Evolutionary conservation across 2,329 filamentous ascomycete genomes (phyloP), one percentile per base, ranked within the genome.

Genomic region (Ophiocordyceps australis): DNA sequence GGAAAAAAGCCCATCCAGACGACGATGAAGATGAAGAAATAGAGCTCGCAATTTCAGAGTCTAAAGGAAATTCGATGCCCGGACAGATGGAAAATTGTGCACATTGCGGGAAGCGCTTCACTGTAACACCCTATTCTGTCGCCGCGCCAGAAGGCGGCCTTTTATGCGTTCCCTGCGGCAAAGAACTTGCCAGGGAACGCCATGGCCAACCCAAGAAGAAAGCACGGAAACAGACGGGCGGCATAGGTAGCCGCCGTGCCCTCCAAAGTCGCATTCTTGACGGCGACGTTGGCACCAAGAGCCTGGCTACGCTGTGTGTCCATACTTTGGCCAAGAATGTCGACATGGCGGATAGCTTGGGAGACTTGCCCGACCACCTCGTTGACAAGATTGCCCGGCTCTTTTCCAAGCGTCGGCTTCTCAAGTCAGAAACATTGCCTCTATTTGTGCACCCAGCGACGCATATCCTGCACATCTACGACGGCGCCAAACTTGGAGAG

Each of bases 71-170:
- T 17, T 73, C 74, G 2, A 46, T 74, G n/a, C 79, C 82, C 2
- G 83, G 81, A 3, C 86, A 95, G 47, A 68, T 86, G 42, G 82
- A 79, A 34, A 85, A 93, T 36, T 95, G 86, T 44, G 82, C 79
- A 33, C 54, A 74, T 4, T 95, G 86, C 47, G 62, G 65, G 22
- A 92, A 89, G 46, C 73, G 83, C 20, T 95, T 95, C 43, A 93
- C 82, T 0, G 85, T 95, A 23, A 94, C 86, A 0, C 66, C 81
- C 1, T 94, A 94, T 52, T 83, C 77, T 33, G 76, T 82, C 35
- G 66, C 74, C 16, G 82, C 79, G 1, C 77, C 80, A 1, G 62
- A 76, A n/a, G 85, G 85, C 4, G 82, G 82, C 11, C 57, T 95
- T n/a, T 58, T 94, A 2, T 95, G 86, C 44, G 62, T 63, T 4